Conservation (phyloP, 176 grass and related monocot genomes). For the Aegilops umbellulata region DNA sequence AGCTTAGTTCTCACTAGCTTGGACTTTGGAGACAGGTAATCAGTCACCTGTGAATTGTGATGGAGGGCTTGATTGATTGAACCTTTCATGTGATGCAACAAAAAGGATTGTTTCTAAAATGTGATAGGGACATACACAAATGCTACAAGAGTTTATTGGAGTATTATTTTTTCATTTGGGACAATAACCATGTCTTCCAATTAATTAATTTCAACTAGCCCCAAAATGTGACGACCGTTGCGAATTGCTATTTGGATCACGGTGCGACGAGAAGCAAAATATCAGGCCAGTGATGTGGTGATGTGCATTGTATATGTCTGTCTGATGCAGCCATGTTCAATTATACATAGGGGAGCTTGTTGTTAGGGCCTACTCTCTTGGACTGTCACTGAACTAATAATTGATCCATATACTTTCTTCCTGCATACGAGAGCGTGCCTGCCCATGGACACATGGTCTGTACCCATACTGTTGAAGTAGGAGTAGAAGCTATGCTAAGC, state of each 20-base stretch:
- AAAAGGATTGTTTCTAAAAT: background rate
- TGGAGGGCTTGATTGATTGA: conserved; percentile 16
- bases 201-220: background rate
- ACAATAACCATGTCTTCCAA: background rate
- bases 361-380: conserved; percentile 6
- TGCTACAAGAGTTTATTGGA: too few relatives aligned
- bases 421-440: background rate
- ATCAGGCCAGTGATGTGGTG: background rate
- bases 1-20: background rate
- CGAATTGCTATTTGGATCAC: background rate
- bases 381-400: conserved; percentile 34
- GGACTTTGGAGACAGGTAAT: background rate
- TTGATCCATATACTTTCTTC: conserved; percentile 8
- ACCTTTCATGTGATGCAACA: conserved; percentile 25
- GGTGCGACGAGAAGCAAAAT: too few relatives aligned
- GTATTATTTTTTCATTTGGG: background rate
- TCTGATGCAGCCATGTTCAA: background rate
- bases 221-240: background rate
- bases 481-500: background rate
- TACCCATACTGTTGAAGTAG: background rate
- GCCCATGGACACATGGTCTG: background rate
- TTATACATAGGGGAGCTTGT: background rate
- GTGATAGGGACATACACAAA: background rate
- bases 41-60: conserved; percentile 9
- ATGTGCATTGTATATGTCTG: background rate